These are phyloP conservation scores for Aristolochia californica DNA, from an alignment of 164 flowering plant genomes.

Conservation along the genomic window DNA sequence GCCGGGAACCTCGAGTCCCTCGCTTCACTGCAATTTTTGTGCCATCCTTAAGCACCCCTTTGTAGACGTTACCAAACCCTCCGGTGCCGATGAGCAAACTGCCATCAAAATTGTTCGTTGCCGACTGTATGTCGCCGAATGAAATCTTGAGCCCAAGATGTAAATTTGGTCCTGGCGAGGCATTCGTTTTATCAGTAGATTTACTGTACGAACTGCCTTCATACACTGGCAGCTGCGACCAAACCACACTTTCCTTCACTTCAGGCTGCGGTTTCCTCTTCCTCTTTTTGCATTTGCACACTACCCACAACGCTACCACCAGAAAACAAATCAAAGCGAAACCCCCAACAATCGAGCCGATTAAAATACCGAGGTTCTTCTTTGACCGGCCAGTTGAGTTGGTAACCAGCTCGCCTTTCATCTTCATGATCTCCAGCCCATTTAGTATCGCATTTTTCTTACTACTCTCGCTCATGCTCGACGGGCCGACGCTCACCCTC, in stretches of 20 bases:
- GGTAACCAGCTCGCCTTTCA: constrained; percentile 14
- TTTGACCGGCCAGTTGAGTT: constrained; percentile 4
- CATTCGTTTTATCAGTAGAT: constrained; percentile 34
- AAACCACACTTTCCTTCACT: constrained; percentile 29
- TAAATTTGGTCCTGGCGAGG: constrained; percentile 38
- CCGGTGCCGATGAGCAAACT: constrained; percentile 44
- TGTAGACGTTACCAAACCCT: constrained; percentile 59
- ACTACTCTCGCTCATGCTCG: constrained; percentile 10
- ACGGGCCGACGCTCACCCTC: constrained; percentile 54
- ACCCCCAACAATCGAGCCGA: constrained; percentile 40
- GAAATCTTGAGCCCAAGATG: constrained; percentile 5
- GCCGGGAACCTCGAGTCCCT: constrained; percentile 48
- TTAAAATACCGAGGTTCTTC: constrained; percentile 27
- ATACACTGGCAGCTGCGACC: constrained; percentile 43
- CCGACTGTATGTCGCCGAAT: constrained; percentile 5
- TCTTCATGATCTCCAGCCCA: constrained; percentile 80
- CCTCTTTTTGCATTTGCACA: constrained; percentile 25
- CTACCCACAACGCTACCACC: constrained; percentile 17
- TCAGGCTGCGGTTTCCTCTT: constrained; percentile 25
- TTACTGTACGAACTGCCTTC: constrained; percentile 49
- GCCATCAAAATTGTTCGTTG: constrained; percentile 9
- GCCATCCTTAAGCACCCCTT: constrained; percentile 36
- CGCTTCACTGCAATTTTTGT: constrained; percentile 49
- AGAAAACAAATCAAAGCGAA: constrained; percentile 20
- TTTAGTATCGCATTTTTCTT: constrained; percentile 59